Conservation (phyloP, 73 alveolate genomes). For the Paramecium pentaurelia region DNA sequence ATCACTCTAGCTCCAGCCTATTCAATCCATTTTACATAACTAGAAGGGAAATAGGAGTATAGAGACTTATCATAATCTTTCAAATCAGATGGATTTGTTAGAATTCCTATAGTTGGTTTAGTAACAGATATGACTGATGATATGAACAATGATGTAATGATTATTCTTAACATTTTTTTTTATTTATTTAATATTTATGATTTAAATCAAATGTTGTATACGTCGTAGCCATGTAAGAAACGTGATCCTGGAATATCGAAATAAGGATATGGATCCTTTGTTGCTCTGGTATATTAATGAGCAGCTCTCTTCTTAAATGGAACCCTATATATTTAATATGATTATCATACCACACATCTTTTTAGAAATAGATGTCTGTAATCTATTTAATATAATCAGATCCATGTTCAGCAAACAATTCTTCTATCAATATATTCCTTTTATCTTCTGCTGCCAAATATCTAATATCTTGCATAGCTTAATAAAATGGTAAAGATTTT, state of each 20-base stretch:
- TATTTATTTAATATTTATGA: background rate
- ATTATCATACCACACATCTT: conserved; percentile 19
- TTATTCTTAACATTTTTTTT: background rate
- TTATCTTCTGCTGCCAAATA: conserved; percentile 44
- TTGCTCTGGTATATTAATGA: conserved; percentile 23
- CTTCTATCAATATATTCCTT: conserved; percentile 6
- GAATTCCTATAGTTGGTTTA: background rate
- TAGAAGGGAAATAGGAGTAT: conserved; percentile 37
- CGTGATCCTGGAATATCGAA: conserved; percentile 12
- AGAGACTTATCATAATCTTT: background rate
- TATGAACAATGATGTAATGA: background rate
- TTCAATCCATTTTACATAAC: conserved; percentile 57
- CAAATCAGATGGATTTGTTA: background rate
- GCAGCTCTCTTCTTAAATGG: conserved; percentile 34
- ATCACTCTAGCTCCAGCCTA: conserved; percentile 66
- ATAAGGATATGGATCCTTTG: conserved; percentile 27
- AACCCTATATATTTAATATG: background rate
- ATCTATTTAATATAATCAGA: background rate
- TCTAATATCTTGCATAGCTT: conserved; percentile 58
- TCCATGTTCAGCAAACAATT: conserved; percentile 39
- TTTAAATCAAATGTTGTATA: conserved; percentile 36
- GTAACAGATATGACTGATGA: background rate
- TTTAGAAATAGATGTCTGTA: background rate
- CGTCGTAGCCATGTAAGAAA: conserved; percentile 38
- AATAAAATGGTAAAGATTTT: conserved; percentile 52